Conservation (phyloP, 2,329 filamentous ascomycete species). For the Sporothrix pseudoabietina region DNA sequence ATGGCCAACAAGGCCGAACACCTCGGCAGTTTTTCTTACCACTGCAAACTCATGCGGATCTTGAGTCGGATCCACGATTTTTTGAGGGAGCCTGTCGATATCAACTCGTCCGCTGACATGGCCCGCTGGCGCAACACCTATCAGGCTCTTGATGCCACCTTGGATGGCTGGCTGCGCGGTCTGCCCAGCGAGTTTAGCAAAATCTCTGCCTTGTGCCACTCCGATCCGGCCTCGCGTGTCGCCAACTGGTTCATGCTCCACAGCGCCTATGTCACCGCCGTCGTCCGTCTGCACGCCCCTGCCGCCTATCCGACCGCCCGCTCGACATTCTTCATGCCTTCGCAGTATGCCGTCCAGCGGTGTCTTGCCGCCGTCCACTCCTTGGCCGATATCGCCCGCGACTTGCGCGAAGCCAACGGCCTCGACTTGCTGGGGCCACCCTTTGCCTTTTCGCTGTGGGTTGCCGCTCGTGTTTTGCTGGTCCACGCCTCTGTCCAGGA, state of each 20-base stretch:
- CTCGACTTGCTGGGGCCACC: conserved; percentile 81
- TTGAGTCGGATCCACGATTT: conserved; percentile 86
- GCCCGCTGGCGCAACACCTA: conserved; percentile 88
- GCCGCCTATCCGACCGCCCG: conserved; percentile 88
- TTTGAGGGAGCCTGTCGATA: conserved; percentile 84
- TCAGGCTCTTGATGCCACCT: conserved; percentile 76
- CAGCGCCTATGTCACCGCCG: conserved; percentile 83
- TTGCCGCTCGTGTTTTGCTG: conserved; percentile 79
- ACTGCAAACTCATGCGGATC: conserved; percentile 85
- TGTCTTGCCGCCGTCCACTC: conserved; percentile 83
- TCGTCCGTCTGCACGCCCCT: conserved; percentile 87
- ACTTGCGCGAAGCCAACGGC: conserved; percentile 73
- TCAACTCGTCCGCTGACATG: conserved; percentile 78
- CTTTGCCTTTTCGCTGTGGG: conserved; percentile 91
- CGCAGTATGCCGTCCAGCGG: conserved; percentile 78
- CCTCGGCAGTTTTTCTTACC: conserved; percentile 83
- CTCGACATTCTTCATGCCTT: conserved; percentile 84
- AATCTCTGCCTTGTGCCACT: conserved; percentile 74
- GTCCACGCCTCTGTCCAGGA: conserved; percentile 85
- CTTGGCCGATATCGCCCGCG: conserved; percentile 75
- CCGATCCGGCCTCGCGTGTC: conserved; percentile 68
- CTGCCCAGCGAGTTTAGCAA: conserved; percentile 83
- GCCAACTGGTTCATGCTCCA: conserved; percentile 91
- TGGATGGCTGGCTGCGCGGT: conserved; percentile 81
- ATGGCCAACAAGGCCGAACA: conserved; percentile 65